Percentiles rank a stretch among this genome's conserved stretches.
Conservation (phyloP, 139 green algal genomes). For the Coccomyxa sp. region DNA sequence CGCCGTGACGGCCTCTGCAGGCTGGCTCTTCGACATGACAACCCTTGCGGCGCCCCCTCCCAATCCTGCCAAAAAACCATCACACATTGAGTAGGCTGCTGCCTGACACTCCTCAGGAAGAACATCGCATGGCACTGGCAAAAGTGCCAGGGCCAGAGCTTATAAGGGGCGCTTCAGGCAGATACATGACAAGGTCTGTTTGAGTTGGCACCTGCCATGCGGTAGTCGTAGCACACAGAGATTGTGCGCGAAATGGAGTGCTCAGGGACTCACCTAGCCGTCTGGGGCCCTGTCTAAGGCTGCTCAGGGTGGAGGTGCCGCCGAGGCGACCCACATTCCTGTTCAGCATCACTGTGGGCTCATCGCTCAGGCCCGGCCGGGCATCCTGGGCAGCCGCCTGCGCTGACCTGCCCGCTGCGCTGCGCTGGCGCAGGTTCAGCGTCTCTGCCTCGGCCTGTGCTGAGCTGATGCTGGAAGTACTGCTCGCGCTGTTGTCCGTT, state of each 20-base stretch:
- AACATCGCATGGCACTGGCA: not conserved
- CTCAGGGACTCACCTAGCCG: not conserved
- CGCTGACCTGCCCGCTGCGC: not conserved
- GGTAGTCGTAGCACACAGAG: not conserved
- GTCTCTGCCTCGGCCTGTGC: constrained; percentile 3
- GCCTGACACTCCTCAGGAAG: not conserved
- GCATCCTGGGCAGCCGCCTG: not conserved
- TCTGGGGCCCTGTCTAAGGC: not conserved
- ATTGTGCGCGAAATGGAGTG: not conserved
- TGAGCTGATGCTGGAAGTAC: not conserved
- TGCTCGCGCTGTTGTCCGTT: not conserved
- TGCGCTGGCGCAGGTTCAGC: not conserved
- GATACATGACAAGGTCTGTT: not conserved
- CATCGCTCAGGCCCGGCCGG: too few relatives aligned
- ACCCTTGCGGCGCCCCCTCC: not conserved
- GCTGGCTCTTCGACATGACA: not conserved
- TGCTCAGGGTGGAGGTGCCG: not conserved
- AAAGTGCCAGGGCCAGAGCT: not conserved
- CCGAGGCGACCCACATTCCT: not conserved
- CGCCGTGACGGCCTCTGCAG: not conserved
- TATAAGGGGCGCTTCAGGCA: not conserved
- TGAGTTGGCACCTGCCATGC: not conserved
- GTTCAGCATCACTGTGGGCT: constrained; percentile 17
- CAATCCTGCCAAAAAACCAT: not conserved
- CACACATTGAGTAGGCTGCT: not conserved